Conservation (phyloP, 352 stramenopile genomes). For the Globisporangium splendens region DNA sequence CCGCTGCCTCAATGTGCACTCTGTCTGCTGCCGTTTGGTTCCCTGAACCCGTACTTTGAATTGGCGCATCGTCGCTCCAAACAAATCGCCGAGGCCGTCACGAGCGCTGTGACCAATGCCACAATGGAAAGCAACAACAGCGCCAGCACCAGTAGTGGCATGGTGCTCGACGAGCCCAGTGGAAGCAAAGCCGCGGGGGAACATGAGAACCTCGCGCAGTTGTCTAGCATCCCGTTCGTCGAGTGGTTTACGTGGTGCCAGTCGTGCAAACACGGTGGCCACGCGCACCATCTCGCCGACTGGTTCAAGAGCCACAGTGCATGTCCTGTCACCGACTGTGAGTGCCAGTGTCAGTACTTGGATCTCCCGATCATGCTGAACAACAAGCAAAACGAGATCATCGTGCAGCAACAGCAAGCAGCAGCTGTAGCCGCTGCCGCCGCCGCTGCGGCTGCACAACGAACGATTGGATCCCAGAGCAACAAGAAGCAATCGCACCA, state of each 20-base stretch:
- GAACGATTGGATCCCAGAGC: constrained; percentile 7
- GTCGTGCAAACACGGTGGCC: constrained; percentile 86
- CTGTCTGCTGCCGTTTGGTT: constrained; percentile 92
- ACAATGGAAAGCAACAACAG: constrained; percentile 18
- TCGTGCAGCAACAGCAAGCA: constrained; percentile 31
- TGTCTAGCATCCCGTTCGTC: constrained; percentile 92
- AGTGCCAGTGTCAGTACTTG: constrained; percentile 87
- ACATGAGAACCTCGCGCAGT: constrained; percentile 83
- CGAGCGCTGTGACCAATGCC: constrained; percentile 28
- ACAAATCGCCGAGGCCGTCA: constrained; percentile 36
- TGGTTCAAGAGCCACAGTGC: constrained; percentile 90
- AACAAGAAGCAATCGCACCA: constrained; percentile 15
- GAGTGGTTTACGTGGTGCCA: constrained; percentile 96
- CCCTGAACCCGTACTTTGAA: constrained; percentile 95
- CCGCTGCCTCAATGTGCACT: constrained; percentile 91
- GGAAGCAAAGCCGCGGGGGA: constrained; percentile 33
- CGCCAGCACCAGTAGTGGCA: constrained; percentile 19
- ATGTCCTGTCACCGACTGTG: constrained; percentile 92
- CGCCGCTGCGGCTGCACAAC: constrained; percentile 8
- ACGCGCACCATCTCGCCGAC: constrained; percentile 92
- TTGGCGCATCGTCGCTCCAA: constrained; percentile 80
- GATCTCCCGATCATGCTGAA: constrained; percentile 62
- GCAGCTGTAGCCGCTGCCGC: constrained; percentile 6
- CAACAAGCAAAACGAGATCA: constrained; percentile 41
- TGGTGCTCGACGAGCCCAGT: constrained; percentile 47